Base-by-base conservation (phyloP, 2,329 filamentous ascomycete genomes). In the Conoideocrella luteorostrata region DNA sequence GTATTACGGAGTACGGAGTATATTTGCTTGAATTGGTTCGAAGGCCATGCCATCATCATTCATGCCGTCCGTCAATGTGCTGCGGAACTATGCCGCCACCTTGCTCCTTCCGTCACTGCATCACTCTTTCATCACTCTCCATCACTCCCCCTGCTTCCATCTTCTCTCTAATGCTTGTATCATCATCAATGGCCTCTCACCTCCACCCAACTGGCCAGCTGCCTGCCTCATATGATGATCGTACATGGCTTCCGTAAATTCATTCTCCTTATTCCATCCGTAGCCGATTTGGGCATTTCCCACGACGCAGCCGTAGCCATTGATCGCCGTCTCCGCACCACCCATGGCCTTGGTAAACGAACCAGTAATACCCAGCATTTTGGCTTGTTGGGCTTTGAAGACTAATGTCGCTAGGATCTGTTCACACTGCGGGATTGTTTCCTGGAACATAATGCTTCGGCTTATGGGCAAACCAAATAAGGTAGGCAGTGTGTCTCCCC, bases 61-160 rank as follows among this genome's bases (percentile, higher is more conserved):
- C n/a, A n/a, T n/a, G n/a, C n/a, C n/a, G n/a, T n/a, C n/a, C n/a
- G n/a, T n/a, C n/a, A n/a, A n/a, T n/a, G n/a, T n/a, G n/a, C n/a
- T n/a, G n/a, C n/a, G n/a, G n/a, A n/a, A n/a, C n/a, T n/a, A n/a
- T n/a, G n/a, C n/a, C n/a, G n/a, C n/a, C n/a, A n/a, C n/a, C n/a
- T n/a, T n/a, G n/a, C n/a, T 37, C 18, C 34, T n/a, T 37, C 21
- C n/a, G n/a, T 29, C 26, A 13, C 28, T 9, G 30, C 34, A 15
- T 38, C 36, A n/a, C n/a, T n/a, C n/a, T n/a, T n/a, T n/a, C n/a
- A n/a, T n/a, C n/a, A n/a, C n/a, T n/a, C n/a, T n/a, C n/a, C n/a
- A n/a, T n/a, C n/a, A 64, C 47, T 67, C 65, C 37, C 64, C 61
- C 37, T 57, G 53, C 43, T 50, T 60, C 63, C 64, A 67, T 30